These are phyloP conservation scores for Calvatia gigantea DNA, from an alignment of 768 basidiomycete species.

Conservation along the genomic window DNA sequence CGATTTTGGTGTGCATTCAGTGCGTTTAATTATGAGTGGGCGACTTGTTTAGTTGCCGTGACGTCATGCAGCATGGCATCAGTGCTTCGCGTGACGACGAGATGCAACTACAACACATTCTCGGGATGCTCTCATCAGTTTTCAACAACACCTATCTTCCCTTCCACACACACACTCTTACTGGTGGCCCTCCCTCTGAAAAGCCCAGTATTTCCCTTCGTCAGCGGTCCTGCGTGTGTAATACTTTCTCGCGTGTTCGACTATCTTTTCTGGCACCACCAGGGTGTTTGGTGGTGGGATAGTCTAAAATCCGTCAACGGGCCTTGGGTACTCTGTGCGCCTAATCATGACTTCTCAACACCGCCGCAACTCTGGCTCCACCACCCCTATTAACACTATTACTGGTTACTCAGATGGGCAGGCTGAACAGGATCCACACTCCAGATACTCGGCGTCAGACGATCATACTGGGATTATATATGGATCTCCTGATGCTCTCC, in stretches of 20 bases:
- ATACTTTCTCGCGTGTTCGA: too few relatives aligned
- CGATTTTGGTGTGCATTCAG: too few relatives aligned
- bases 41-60: too few relatives aligned
- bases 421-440: neutral
- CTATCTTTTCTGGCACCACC: too few relatives aligned
- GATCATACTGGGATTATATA: neutral
- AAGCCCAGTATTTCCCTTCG: too few relatives aligned
- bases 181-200: too few relatives aligned
- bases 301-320: neutral
- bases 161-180: neutral
- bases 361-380: neutral
- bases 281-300: neutral
- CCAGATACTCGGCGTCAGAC: neutral
- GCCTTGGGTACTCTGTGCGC: neutral
- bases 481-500: slow-evolving; percentile 2
- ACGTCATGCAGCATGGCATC: too few relatives aligned
- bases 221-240: too few relatives aligned
- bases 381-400: neutral
- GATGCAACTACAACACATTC: too few relatives aligned
- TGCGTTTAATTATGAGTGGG: too few relatives aligned
- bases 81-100: too few relatives aligned
- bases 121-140: neutral
- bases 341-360: slow-evolving; percentile 3
- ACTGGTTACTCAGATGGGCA: neutral
- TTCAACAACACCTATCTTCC: neutral